A percentile compares a stretch with the other conserved stretches of the same genome.
These are phyloP conservation scores for Schizophyllum amplum DNA, from an alignment of 1,284 basidiomycete species.

Conservation along the genomic window DNA sequence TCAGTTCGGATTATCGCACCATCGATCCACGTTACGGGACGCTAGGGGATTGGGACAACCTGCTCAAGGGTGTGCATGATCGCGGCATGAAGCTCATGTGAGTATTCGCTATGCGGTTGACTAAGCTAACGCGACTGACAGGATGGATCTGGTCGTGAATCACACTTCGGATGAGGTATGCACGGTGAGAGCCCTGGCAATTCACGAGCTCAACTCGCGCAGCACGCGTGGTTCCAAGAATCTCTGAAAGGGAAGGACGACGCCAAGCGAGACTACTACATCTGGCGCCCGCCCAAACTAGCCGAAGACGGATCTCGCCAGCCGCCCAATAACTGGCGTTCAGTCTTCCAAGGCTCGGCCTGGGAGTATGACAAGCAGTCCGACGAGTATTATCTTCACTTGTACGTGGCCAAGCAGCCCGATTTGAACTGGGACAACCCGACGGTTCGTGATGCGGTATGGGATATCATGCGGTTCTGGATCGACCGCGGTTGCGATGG, in stretches of 20 bases:
- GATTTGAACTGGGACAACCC: conserved; percentile 77
- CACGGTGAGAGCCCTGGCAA: not conserved
- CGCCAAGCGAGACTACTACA: conserved; percentile 68
- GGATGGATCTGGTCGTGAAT: conserved; percentile 79
- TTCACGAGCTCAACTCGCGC: not conserved
- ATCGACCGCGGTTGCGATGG: conserved; percentile 67
- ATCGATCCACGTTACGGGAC: conserved; percentile 72
- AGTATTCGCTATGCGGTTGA: conserved; percentile 12
- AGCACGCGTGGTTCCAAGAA: conserved; percentile 71
- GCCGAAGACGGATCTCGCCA: conserved; percentile 42
- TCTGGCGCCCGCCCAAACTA: conserved; percentile 62
- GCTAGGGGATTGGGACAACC: conserved; percentile 62
- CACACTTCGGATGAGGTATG: conserved; percentile 65
- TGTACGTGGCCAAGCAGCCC: conserved; percentile 66
- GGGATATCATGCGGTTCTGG: conserved; percentile 69
- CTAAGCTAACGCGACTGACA: conserved; percentile 18
- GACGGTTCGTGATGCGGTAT: conserved; percentile 53
- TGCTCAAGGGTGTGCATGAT: conserved; percentile 50
- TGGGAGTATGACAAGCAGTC: conserved; percentile 70
- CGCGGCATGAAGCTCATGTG: conserved; percentile 68
- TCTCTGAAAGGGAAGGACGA: conserved; percentile 51
- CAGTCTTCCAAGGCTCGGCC: conserved; percentile 60
- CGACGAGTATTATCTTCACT: conserved; percentile 69
- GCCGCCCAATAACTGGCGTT: conserved; percentile 71
- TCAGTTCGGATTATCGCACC: conserved; percentile 59